These are phyloP conservation scores for Boletus tomentosulus DNA, from an alignment of 768 basidiomycete genomes.

Conservation along the genomic window DNA sequence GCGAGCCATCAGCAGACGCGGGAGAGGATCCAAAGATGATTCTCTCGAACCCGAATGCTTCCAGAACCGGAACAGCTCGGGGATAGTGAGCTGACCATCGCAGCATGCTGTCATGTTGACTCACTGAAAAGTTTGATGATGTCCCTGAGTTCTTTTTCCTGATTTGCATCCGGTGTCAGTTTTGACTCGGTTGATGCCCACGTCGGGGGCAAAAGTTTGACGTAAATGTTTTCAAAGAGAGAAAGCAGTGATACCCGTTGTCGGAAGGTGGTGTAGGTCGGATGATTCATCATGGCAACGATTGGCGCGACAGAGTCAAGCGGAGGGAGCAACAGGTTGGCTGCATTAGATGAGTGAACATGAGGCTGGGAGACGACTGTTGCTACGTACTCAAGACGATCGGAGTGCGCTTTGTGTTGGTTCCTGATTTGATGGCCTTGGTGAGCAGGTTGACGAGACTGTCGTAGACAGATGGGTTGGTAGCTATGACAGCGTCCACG, in stretches of 20 bases:
- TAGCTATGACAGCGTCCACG: constrained; percentile 43
- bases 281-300: constrained; percentile 76
- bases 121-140: constrained; percentile 83
- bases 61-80: constrained; percentile 74
- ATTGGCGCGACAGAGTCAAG: constrained; percentile 67
- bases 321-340: constrained; percentile 77
- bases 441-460: constrained; percentile 67
- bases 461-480: constrained; percentile 53
- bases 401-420: constrained; percentile 39
- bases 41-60: constrained; percentile 81
- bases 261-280: constrained; percentile 69
- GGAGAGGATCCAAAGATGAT: constrained; percentile 82
- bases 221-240: constrained; percentile 62
- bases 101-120: constrained; percentile 27
- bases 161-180: constrained; percentile 32
- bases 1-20: constrained; percentile 43
- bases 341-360: constrained; percentile 35
- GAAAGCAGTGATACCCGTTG: constrained; percentile 68
- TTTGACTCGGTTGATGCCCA: constrained; percentile 58
- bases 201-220: constrained; percentile 74
- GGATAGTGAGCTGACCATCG: background rate
- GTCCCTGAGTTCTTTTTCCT: constrained; percentile 42
- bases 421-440: constrained; percentile 44
- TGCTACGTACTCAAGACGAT: constrained; percentile 58
- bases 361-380: background rate